phyloP scores from a whole-genome alignment of 768 basidiomycete species.

The Hygrophoropsis aurantiaca region DNA sequence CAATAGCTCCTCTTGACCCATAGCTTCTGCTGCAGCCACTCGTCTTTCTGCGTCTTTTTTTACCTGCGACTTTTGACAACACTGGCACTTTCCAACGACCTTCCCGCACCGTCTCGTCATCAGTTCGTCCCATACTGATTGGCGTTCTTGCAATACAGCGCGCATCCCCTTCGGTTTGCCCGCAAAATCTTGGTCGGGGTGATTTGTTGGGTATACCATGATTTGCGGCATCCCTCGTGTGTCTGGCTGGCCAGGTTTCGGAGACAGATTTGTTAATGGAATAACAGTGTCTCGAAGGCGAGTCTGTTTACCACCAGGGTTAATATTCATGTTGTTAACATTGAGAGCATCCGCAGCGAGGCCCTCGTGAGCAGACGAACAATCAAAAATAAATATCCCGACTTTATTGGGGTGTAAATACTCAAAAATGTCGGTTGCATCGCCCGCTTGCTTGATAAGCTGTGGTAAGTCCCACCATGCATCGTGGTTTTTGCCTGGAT shows the following conservation, averaged over 20 bases:
- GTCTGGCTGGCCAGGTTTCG: conserved; percentile 6
- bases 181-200: conserved; percentile 6
- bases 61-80: conserved; percentile 15
- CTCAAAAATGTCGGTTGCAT: conserved; percentile 20
- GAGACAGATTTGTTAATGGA: conserved; percentile 12
- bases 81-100: conserved; percentile 11
- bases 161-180: conserved; percentile 24
- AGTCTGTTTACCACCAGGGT: conserved; percentile 21
- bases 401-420: conserved; percentile 15
- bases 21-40: conserved; percentile 8
- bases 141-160: conserved; percentile 15
- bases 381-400: conserved; percentile 23
- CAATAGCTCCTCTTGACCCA: conserved; percentile 9
- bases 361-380: conserved; percentile 23
- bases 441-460: conserved; percentile 13
- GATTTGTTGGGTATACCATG: conserved; percentile 13
- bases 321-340: conserved; percentile 25
- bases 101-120: conserved; percentile 6
- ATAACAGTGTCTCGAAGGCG: conserved; percentile 16
- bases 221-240: conserved; percentile 13
- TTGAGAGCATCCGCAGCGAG: conserved; percentile 24
- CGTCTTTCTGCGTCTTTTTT: conserved; percentile 13
- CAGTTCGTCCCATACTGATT: conserved; percentile 6
- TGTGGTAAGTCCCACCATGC: conserved; percentile 21
- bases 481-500: conserved; percentile 21